A percentile compares a stretch with the other conserved stretches of the same genome.
Evolutionary conservation across 108 stramenopile genomes (phyloP).

Genomic region (Cyclotella cryptica): DNA sequence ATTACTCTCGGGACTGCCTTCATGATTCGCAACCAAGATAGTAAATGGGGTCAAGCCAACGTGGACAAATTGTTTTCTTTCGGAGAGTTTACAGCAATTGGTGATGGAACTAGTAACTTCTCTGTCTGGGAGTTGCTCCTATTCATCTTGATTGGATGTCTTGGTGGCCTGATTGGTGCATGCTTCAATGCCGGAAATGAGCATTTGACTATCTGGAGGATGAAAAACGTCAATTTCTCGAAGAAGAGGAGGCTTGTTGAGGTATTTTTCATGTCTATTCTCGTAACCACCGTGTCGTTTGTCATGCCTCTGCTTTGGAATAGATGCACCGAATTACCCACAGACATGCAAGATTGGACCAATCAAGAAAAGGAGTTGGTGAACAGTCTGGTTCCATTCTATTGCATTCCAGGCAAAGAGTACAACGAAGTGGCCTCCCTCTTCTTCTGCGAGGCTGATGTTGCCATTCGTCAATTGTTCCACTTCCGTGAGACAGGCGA

Average conservation of each 20-base stretch:
- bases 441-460: slow-evolving; percentile 94
- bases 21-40: slow-evolving; percentile 78
- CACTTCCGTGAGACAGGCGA: slow-evolving; percentile 96
- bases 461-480: slow-evolving; percentile 95
- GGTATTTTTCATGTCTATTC: slow-evolving; percentile 70
- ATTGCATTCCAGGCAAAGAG: slow-evolving; percentile 88
- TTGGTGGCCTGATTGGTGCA: slow-evolving; percentile 95
- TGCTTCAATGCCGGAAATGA: slow-evolving; percentile 95
- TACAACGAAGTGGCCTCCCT: slow-evolving; percentile 98
- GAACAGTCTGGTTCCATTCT: slow-evolving; percentile 88
- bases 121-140: slow-evolving; percentile 94
- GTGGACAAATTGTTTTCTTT: slow-evolving; percentile 94
- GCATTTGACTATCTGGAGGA: slow-evolving; percentile 90
- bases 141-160: slow-evolving; percentile 90
- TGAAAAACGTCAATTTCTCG: slow-evolving; percentile 81
- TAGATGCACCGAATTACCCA: slow-evolving; percentile 88
- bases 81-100: slow-evolving; percentile 86
- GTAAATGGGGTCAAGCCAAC: slow-evolving; percentile 89
- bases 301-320: slow-evolving; percentile 91
- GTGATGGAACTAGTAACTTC: slow-evolving; percentile 79
- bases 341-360: slow-evolving; percentile 96
- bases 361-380: slow-evolving; percentile 94
- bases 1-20: slow-evolving; percentile 89
- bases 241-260: slow-evolving; percentile 81
- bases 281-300: slow-evolving; percentile 83